A percentile compares a stretch with the other conserved stretches of the same genome.
phyloP scores from a whole-genome alignment of 1,284 basidiomycete genomes.

The Apiotrichum sp. region DNA sequence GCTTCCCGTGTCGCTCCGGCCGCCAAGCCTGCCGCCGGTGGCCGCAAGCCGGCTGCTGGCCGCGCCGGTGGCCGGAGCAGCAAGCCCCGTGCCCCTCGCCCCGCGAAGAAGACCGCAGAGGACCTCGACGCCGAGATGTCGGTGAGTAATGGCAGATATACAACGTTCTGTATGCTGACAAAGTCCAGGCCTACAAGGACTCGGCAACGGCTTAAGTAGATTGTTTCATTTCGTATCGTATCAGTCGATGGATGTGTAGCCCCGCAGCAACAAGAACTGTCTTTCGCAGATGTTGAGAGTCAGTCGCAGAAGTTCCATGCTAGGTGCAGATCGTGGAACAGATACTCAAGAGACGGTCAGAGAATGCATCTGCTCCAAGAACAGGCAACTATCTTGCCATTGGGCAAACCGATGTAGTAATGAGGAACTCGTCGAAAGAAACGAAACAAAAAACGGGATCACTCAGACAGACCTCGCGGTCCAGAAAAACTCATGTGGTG shows the following conservation, averaged over 20 bases:
- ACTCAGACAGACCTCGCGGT: no score
- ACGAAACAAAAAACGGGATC: no score
- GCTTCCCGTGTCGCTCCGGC: conserved; percentile 53
- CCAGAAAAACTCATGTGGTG: no score
- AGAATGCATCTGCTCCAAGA: no score
- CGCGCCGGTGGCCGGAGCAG: conserved; percentile 53
- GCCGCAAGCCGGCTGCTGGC: conserved; percentile 29
- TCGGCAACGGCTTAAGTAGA: not conserved
- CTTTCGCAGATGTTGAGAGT: no score
- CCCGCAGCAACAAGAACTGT: not conserved
- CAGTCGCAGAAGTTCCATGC: no score
- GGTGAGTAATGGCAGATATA: conserved; percentile 53
- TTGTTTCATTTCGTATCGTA: not conserved
- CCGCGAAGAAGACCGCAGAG: conserved; percentile 53
- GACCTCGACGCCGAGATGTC: conserved; percentile 60
- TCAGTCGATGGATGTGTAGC: conserved; percentile 1
- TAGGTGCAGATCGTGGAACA: no score
- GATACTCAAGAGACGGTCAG: no score
- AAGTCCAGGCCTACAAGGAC: not conserved
- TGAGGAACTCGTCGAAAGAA: no score
- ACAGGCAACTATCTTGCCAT: no score
- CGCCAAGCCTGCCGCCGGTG: conserved; percentile 41
- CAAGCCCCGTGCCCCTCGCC: conserved; percentile 37
- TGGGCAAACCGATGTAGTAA: no score
- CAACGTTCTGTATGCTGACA: no score